Evolutionary conservation across 2,329 filamentous ascomycete genomes (phyloP), one percentile per base, ranked within the genome.

Genomic region (Sphaerulina musiva): DNA sequence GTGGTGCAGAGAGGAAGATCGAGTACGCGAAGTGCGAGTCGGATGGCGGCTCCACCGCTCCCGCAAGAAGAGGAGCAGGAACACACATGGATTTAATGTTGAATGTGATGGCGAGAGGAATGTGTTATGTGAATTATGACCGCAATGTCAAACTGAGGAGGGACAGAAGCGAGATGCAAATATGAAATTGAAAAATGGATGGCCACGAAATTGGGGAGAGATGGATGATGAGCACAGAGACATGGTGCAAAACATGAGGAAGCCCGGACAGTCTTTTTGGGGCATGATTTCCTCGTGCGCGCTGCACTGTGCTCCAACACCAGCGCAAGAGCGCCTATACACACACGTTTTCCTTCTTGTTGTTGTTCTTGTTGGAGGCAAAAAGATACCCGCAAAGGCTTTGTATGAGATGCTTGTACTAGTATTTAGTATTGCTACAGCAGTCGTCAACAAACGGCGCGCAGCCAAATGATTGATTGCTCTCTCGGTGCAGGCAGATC

Each of bases 1-100:
- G 57, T 58, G 29, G 62, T 64, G 34, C 61, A 64, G n/a, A 54
- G 61, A 52, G 56, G 54, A 17, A 56, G 58, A 5, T 53, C 55
- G 7, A 51, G 39, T 20, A 52, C 52, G 4, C 54, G 54, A 7
- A 36, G 9, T 36, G 34, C 4, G 9, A 53, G 50, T 5, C 48
- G 54, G 17, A 51, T 48, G 41, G 44, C 43, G 17, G 46, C 49
- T n/a, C 54, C 49, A 38, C 49, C 40, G 10, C 26, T 56, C 29
- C 54, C 54, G 6, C 46, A 17, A 17, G 14, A 31, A 6, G 34
- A 53, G 11, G 46, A 48, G 26, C 54, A 56, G 31, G 54, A 56
- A n/a, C 49, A 49, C 7, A 49, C 49, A 36, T 56, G 54, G 54
- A 56, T 56, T 20, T 46, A 42, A 47, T 10, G 8, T 43, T 44